Percentiles rank a stretch among this genome's conserved stretches.
Conservation (phyloP, 2,329 filamentous ascomycete species). For the Lithohypha guttulata region DNA sequence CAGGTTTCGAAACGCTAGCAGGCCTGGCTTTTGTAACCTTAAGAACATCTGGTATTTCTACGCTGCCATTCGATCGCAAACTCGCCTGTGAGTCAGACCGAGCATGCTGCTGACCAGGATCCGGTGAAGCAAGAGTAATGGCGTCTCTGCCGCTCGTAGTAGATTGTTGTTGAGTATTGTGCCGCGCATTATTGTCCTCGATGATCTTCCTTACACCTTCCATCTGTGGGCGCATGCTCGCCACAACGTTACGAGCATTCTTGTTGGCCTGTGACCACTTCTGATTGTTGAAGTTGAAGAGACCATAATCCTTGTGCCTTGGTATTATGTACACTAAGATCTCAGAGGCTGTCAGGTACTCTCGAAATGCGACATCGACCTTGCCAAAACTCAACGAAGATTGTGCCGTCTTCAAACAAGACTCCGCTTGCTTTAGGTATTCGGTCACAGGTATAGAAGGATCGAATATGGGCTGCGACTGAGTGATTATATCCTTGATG, state of each 20-base stretch:
- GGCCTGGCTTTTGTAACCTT: conserved; percentile 17
- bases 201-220: conserved; percentile 50
- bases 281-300: conserved; percentile 46
- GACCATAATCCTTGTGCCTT: conserved; percentile 61
- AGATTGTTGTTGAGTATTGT: conserved; percentile 42
- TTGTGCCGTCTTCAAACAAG: conserved; percentile 28
- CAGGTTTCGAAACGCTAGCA: conserved; percentile 18
- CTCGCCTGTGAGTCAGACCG: conserved; percentile 7
- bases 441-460: conserved; percentile 19
- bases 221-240: conserved; percentile 32
- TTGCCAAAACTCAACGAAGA: conserved; percentile 46
- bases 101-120: neutral
- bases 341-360: conserved; percentile 73
- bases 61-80: neutral
- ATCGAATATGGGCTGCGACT: conserved; percentile 34
- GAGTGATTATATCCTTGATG: conserved; percentile 34
- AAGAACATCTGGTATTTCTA: conserved; percentile 14
- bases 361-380: conserved; percentile 65
- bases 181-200: conserved; percentile 52
- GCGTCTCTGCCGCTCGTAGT: conserved; percentile 8
- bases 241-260: conserved; percentile 26
- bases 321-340: conserved; percentile 69
- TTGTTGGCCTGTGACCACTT: conserved; percentile 41
- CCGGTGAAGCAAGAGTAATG: conserved; percentile 1
- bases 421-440: conserved; percentile 27